phyloP scores from a whole-genome alignment of 1,139 yeast species.

The Diutina scorzettiae region DNA sequence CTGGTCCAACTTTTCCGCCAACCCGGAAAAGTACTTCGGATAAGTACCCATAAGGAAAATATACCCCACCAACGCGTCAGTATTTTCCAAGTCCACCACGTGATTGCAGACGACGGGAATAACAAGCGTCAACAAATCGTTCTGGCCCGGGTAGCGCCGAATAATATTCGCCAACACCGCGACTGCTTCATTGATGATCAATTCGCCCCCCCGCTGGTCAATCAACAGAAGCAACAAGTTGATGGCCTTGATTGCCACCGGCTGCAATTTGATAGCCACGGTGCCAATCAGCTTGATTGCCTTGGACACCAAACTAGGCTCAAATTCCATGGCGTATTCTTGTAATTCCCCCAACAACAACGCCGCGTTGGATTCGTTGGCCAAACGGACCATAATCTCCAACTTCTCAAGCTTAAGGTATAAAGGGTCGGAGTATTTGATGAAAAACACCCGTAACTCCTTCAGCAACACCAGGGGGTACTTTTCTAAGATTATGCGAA shows the following conservation, averaged over 20 bases:
- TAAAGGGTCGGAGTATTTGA: slow-evolving; percentile 89
- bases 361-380: slow-evolving; percentile 56
- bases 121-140: slow-evolving; percentile 48
- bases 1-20: slow-evolving; percentile 29
- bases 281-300: slow-evolving; percentile 82
- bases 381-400: slow-evolving; percentile 80
- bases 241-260: slow-evolving; percentile 46
- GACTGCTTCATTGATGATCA: slow-evolving; percentile 70
- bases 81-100: slow-evolving; percentile 45
- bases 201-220: slow-evolving; percentile 63
- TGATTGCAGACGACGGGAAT: slow-evolving; percentile 59
- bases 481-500: slow-evolving; percentile 79
- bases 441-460: slow-evolving; percentile 83
- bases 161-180: slow-evolving; percentile 68
- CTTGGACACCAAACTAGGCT: slow-evolving; percentile 74
- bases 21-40: slow-evolving; percentile 55
- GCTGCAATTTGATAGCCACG: slow-evolving; percentile 68
- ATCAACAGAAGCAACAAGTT: slow-evolving; percentile 65
- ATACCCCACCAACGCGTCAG: slow-evolving; percentile 63
- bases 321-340: slow-evolving; percentile 92
- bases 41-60: slow-evolving; percentile 88
- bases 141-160: slow-evolving; percentile 60
- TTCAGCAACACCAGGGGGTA: slow-evolving; percentile 70
- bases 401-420: slow-evolving; percentile 87
- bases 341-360: slow-evolving; percentile 72